Evolutionary conservation across 495 filamentous ascomycete species (phyloP), one percentile per base, ranked within the genome.

Genomic region (Bacidia rubella): DNA sequence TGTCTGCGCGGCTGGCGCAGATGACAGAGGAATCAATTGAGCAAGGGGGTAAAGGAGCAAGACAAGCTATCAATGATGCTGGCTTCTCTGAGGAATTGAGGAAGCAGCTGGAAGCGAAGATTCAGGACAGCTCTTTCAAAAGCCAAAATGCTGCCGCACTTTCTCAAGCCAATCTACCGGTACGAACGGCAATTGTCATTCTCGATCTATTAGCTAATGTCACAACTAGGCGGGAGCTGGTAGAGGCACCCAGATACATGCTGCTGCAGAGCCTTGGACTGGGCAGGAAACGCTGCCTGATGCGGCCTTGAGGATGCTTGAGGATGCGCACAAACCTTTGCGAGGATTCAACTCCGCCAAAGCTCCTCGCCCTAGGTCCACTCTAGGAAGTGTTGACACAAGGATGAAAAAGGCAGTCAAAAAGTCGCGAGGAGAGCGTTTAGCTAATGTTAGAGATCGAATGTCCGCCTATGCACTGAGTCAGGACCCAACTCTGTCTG

Each of bases 31-130:
- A 92, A 48, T 76, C 74, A 4, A 68, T 95, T 22, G 69, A 88
- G 23, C 77, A 76, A 53, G 85, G 83, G 17, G 83, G 86, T 21
- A 75, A 76, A 54, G 77, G 81, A 40, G 82, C 86, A 35, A 74
- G 69, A 42, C 82, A 81, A 60, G 85, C 83, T n/a, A 73, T 95
- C 12, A 73, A 85, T 60, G 83, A 93, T 51, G 87, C 86, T 44
- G 86, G 86, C 25, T 95, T 98, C 70, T 83, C 81, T 50, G 85
- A 89, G 17, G 88, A 95, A 53, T 68, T 97, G 54, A 93, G 87
- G 61, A 68, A 68, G 55, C 66, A 77, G 52, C 72, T 98, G 3
- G 78, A 90, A 49, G 81, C 83, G 57, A 82, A 82, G 59, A 74
- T 97, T 3, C 76, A 80, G 51, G 75, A 73, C 39, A 77, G 82